Base-by-base conservation (phyloP, 331 rosid species). In the Prunus yedoensis region DNA sequence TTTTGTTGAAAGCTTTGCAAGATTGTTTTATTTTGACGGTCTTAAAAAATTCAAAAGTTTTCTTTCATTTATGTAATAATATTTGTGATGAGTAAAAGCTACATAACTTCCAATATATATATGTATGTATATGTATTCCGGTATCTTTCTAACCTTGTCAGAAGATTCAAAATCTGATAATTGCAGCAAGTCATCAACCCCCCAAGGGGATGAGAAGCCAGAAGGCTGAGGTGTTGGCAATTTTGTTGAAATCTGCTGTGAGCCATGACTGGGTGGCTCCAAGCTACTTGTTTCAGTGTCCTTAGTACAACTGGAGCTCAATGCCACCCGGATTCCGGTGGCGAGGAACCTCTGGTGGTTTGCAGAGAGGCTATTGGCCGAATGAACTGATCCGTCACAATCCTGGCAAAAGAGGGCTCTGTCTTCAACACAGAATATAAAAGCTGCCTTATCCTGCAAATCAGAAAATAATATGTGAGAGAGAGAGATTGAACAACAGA, bases 371-470 rank as follows among this genome's bases (percentile, higher is more conserved):
- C 89, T 88, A 17, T 89, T 89, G 4, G 87, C 85, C 38, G 86
- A 73, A 79, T 94, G 99, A 75, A 92, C 85, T 23, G 97, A 84
- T 75, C 89, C 99, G 74, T 94, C 97, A 23, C 99, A 94, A 45
- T 92, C 97, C 78, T 94, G 86, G 75, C 99, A 94, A 67, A 94
- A 87, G 10, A 94, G 93, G 50, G 99, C 99, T 83, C 97, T 90
- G 84, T 94, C 99, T 82, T 94, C 97, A n/a, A 94, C 97, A 64
- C 99, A 94, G 79, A 94, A 94, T 78, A 94, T 94, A 83, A 94
- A 92, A 74, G 99, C 97, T 46, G 96, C 73, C 93, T 90, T 94
- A 56, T 94, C 99, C 97, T 94, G 86, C 71, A 45, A 43, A 79
- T 69, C 53, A 68, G n/a, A n/a, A n/a, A n/a, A n/a, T n/a, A n/a